Base-by-base conservation (phyloP, 164 flowering plant genomes). In the Saururus chinensis region DNA sequence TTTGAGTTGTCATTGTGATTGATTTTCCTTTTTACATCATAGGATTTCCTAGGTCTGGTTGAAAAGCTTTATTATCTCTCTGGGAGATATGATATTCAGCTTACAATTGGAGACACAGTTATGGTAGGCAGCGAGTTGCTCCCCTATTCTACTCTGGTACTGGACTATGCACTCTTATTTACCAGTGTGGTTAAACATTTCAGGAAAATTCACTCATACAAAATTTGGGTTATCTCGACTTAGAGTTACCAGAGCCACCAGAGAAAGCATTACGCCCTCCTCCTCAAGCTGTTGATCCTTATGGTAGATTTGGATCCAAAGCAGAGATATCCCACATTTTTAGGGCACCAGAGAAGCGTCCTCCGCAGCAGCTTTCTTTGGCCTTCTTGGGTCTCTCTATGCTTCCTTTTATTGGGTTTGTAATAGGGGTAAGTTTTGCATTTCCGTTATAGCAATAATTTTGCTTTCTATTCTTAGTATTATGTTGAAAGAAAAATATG, bases 1-100 rank as follows among this genome's bases (percentile, higher is more conserved):
- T 6, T 30, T 30, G 37, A 30, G 2, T 30, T 30, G 37, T 30
- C 37, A 30, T 30, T 6, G 6, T 30, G 6, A 9, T 35, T 65
- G 45, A 51, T 12, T 12, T 45, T 45, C 45, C 45, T 45, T 45
- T 45, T 45, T 17, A 12, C 17, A 17, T 57, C 76, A 69, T 60
- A 95, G 99, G 93, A 91, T 75, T 88, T 95, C 64, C 92, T 95
- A 66, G 87, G 95, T 62, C 81, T 95, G 66, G 99, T 95, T 60
- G 97, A 87, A 70, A 91, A 84, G 76, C 78, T 95, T 23, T 95
- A 75, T 80, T 91, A 95, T 73, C 86, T 95, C 40, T 95, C 99
- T 1, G 99, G 99, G 48, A 80, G 63, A 79, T 95, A 95, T 70
- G 86, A 82, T 56, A 75, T 91, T 74, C 81, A 91, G 75, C 87